phyloP scores from a whole-genome alignment of 257 asterid genomes.

The Marsdenia floribunda region DNA sequence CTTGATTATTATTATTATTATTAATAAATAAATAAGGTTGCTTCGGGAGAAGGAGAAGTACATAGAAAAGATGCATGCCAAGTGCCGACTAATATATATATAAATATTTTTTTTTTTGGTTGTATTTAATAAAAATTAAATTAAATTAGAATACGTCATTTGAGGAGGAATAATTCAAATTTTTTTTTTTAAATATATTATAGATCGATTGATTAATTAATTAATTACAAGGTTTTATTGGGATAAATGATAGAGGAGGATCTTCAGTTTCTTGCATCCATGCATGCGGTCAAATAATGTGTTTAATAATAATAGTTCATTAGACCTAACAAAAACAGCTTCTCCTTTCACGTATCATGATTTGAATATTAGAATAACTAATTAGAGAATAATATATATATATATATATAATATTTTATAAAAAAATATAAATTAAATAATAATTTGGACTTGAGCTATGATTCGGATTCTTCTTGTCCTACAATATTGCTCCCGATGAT shows the following conservation, averaged over 20 bases:
- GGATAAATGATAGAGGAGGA: no score
- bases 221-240: no score
- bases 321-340: not conserved
- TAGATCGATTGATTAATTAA: no score
- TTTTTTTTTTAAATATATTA: not conserved
- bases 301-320: not conserved
- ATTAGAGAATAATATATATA: not conserved
- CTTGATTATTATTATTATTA: not conserved
- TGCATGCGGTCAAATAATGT: slow-evolving; percentile 16
- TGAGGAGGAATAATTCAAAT: not conserved
- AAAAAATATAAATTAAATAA: no score
- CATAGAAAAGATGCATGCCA: not conserved
- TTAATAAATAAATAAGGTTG: not conserved
- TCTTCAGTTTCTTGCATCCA: not conserved
- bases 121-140: not conserved
- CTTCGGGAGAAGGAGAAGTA: not conserved
- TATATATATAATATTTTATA: not conserved
- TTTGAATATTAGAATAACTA: not conserved
- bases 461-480: slow-evolving; percentile 5
- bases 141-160: not conserved
- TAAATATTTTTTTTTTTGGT: not conserved
- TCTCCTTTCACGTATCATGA: not conserved
- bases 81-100: not conserved
- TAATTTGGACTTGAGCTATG: not conserved
- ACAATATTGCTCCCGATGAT: not conserved